Conservation (phyloP, 2,329 filamentous ascomycete species). For the Cryoendolithus antarcticus region DNA sequence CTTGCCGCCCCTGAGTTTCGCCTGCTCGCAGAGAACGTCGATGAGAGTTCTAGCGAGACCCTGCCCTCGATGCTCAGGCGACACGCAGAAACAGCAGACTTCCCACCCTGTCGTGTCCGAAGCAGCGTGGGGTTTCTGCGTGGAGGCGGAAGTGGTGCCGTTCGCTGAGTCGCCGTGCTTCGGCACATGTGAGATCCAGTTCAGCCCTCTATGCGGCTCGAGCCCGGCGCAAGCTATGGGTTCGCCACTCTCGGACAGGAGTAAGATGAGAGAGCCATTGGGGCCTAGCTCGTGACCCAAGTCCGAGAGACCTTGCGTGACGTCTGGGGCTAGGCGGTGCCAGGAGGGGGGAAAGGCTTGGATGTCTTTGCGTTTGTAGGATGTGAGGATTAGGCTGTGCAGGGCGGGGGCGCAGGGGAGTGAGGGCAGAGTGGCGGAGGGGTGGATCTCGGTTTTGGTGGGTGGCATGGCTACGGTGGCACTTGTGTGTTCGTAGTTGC, state of each 20-base stretch:
- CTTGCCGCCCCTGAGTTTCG: constrained; percentile 9
- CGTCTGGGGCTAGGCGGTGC: constrained; percentile 12
- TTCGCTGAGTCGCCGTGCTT: too few species aligned
- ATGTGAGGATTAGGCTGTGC: constrained; percentile 11
- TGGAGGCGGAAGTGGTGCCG: constrained; percentile 1
- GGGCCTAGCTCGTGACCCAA: constrained; percentile 12
- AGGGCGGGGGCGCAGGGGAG: constrained; percentile 13
- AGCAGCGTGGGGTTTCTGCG: neutral
- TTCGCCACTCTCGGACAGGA: constrained; percentile 6
- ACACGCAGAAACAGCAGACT: constrained; percentile 16
- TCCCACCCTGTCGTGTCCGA: constrained; percentile 11
- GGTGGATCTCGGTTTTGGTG: constrained; percentile 2
- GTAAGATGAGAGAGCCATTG: constrained; percentile 9
- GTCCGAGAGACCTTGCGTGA: constrained; percentile 6
- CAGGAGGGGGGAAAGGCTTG: constrained; percentile 13
- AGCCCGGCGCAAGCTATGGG: constrained; percentile 13
- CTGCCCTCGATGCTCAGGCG: constrained; percentile 8
- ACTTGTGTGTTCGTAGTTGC: too few species aligned
- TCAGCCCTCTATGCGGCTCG: constrained; percentile 11
- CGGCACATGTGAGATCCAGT: constrained; percentile 8
- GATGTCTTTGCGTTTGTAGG: constrained; percentile 11
- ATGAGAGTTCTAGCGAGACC: constrained; percentile 10
- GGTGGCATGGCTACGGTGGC: too few species aligned
- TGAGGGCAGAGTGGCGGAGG: constrained; percentile 5
- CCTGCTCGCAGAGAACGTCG: constrained; percentile 3